A percentile compares a stretch with the other conserved stretches of the same genome.
Conservation (phyloP, 177 flowering plant species). For the Vitis hybrid region DNA sequence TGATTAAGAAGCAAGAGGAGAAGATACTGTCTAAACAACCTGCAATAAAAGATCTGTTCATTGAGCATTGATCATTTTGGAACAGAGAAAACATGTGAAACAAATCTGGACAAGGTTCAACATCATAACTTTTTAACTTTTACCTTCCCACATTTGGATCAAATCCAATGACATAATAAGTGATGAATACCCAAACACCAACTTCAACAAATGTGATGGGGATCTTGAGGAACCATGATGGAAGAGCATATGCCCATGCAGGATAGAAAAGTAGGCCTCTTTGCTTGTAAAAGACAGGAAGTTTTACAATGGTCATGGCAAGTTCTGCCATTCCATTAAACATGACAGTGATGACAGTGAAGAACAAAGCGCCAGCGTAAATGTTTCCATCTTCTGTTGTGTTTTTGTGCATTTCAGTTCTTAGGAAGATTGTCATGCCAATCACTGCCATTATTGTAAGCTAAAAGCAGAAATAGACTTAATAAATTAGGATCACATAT, state of each 20-base stretch:
- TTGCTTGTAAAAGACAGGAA: slow-evolving; percentile 53
- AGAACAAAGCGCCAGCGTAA: slow-evolving; percentile 30
- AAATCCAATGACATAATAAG: slow-evolving; percentile 44
- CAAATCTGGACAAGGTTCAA: too few species aligned
- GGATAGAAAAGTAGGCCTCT: slow-evolving; percentile 43
- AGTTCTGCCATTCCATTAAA: slow-evolving; percentile 41
- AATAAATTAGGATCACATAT: neutral
- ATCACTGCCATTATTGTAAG: slow-evolving; percentile 14
- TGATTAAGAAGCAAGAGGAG: slow-evolving; percentile 21
- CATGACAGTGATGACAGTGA: slow-evolving; percentile 19
- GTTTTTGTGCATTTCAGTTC: slow-evolving; percentile 14
- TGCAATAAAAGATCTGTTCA: neutral
- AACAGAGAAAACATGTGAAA: too few species aligned
- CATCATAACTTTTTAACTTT: neutral
- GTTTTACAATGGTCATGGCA: slow-evolving; percentile 35
- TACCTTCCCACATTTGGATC: slow-evolving; percentile 45
- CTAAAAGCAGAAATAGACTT: neutral
- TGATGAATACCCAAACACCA: slow-evolving; percentile 31
- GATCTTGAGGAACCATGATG: slow-evolving; percentile 42
- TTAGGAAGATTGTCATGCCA: slow-evolving; percentile 14
- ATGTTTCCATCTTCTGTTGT: slow-evolving; percentile 9
- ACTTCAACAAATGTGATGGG: slow-evolving; percentile 37
- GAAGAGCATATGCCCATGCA: slow-evolving; percentile 46
- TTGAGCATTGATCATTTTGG: too few species aligned
- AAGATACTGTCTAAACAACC: slow-evolving; percentile 32